Conservation (phyloP, 2,329 filamentous ascomycete species). For the Pyrenochaeta sp. region DNA sequence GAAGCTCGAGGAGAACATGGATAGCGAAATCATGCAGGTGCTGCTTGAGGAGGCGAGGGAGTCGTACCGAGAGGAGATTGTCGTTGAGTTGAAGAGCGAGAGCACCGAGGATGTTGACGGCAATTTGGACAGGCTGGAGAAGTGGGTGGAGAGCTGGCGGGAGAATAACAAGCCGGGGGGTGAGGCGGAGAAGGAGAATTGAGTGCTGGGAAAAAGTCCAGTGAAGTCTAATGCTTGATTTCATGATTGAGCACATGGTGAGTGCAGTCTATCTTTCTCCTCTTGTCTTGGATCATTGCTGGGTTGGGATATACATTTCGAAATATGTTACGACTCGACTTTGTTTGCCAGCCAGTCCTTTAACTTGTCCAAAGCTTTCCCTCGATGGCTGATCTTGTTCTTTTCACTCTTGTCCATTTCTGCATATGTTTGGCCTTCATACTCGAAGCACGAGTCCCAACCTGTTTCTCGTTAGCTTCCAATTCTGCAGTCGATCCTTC, state of each 20-base stretch:
- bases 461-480: constrained; percentile 60
- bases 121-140: constrained; percentile 83
- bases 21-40: constrained; percentile 97
- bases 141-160: constrained; percentile 86
- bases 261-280: too few species aligned
- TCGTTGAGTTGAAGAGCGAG: constrained; percentile 88
- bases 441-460: constrained; percentile 97
- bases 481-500: not conserved
- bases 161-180: constrained; percentile 61
- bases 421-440: constrained; percentile 85
- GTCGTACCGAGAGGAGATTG: constrained; percentile 83
- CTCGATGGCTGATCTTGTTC: constrained; percentile 93
- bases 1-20: constrained; percentile 95
- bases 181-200: constrained; percentile 10
- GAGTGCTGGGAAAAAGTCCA: not conserved
- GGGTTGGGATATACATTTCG: too few species aligned
- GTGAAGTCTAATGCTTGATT: not conserved
- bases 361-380: constrained; percentile 84
- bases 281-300: too few species aligned
- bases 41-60: constrained; percentile 89
- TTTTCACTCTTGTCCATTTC: constrained; percentile 91
- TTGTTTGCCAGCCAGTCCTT: constrained; percentile 75
- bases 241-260: not conserved
- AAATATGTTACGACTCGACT: constrained; percentile 28
- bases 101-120: constrained; percentile 85